phyloP scores from a whole-genome alignment of 2,329 filamentous ascomycete species.

The Trichoderma hamatum region DNA sequence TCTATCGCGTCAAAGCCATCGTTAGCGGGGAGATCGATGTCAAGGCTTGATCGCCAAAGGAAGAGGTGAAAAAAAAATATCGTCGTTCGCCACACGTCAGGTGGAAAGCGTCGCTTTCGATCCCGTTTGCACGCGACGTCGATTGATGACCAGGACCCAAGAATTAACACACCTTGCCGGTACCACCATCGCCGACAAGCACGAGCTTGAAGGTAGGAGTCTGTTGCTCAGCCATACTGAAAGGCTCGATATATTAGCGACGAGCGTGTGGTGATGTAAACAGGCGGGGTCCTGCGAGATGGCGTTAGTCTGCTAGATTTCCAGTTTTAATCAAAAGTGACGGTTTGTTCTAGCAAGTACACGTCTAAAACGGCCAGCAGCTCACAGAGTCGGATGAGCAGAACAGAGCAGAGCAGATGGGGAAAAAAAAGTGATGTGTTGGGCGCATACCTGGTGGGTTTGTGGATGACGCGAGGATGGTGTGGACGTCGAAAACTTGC shows the following conservation, averaged over 20 bases:
- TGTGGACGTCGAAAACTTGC: conserved; percentile 42
- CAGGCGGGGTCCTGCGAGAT: conserved; percentile 48
- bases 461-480: conserved; percentile 37
- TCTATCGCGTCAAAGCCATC: conserved; percentile 57
- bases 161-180: conserved; percentile 79
- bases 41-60: conserved; percentile 5
- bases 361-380: conserved; percentile 2
- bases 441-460: conserved; percentile 30
- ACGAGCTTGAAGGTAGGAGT: conserved; percentile 98
- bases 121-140: conserved; percentile 43
- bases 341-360: background rate
- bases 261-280: conserved; percentile 47
- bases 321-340: conserved; percentile 6
- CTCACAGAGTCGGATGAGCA: background rate
- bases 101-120: conserved; percentile 7
- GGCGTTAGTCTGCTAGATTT: conserved; percentile 39
- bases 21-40: conserved; percentile 9
- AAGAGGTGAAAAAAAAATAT: conserved; percentile 25
- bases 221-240: conserved; percentile 63
- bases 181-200: conserved; percentile 98
- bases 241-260: conserved; percentile 33
- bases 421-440: background rate
- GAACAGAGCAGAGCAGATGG: background rate
- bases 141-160: conserved; percentile 5
- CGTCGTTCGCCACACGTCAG: conserved; percentile 23